Evolutionary conservation across 768 basidiomycete species (phyloP).

Genomic region (Kwoniella sp.): DNA sequence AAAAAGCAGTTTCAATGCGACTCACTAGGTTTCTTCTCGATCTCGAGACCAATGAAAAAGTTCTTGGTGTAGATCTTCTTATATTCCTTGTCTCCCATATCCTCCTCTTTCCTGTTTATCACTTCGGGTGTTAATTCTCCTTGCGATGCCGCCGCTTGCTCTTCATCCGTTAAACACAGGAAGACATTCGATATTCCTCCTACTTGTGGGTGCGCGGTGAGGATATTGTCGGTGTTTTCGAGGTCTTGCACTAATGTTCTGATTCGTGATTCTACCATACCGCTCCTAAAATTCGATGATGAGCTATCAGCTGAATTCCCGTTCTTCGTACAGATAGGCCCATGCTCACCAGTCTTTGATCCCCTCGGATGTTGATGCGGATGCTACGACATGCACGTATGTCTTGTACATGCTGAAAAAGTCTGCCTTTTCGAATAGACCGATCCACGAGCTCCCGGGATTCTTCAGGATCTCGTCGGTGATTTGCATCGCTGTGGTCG

Average conservation of each 20-base stretch:
- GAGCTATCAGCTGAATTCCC: background rate
- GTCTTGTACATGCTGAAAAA: conserved; percentile 97
- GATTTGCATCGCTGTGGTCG: conserved; percentile 76
- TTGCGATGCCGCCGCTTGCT: conserved; percentile 82
- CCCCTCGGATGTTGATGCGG: conserved; percentile 76
- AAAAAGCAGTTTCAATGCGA: conserved; percentile 43
- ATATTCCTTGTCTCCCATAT: conserved; percentile 64
- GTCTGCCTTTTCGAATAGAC: conserved; percentile 92
- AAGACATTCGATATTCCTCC: conserved; percentile 88
- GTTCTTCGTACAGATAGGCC: conserved; percentile 12
- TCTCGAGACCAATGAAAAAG: conserved; percentile 92
- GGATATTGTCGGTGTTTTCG: conserved; percentile 89
- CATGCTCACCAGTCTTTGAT: conserved; percentile 84
- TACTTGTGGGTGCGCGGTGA: conserved; percentile 90
- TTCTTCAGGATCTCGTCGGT: conserved; percentile 89
- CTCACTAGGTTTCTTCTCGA: conserved; percentile 87
- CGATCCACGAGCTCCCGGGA: conserved; percentile 75
- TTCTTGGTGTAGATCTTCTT: conserved; percentile 91
- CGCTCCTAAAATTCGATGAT: conserved; percentile 63
- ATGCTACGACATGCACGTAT: conserved; percentile 93
- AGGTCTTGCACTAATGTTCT: conserved; percentile 97
- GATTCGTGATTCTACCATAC: conserved; percentile 96
- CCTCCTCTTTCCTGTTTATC: conserved; percentile 65
- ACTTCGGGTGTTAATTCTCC: conserved; percentile 79
- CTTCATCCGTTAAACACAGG: conserved; percentile 80